A percentile compares a stretch with the other conserved stretches of the same genome.
These are phyloP conservation scores for Gymnopus androsaceus DNA, from an alignment of 1,284 basidiomycete species.

Conservation along the genomic window DNA sequence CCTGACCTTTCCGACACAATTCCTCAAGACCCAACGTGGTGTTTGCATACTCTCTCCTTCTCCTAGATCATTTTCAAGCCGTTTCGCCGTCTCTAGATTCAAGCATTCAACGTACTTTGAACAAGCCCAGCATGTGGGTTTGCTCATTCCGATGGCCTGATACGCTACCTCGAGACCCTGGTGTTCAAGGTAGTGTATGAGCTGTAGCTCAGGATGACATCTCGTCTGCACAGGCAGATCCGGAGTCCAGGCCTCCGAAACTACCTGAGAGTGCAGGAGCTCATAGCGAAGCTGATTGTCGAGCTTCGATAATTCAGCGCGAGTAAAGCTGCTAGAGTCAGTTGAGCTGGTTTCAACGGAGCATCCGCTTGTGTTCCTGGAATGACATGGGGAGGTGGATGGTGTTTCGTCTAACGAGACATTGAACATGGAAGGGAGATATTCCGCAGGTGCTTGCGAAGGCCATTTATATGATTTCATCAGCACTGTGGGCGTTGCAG, in stretches of 20 bases:
- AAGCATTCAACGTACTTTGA: slow-evolving; percentile 9
- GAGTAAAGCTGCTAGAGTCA: not conserved
- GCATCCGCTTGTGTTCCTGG: not conserved
- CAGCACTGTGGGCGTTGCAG: too few species aligned
- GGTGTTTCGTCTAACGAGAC: not conserved
- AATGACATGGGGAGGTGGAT: not conserved
- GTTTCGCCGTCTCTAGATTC: not conserved
- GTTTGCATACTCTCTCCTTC: not conserved
- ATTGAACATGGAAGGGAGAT: not conserved
- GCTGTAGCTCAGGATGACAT: slow-evolving; percentile 17
- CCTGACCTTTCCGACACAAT: slow-evolving; percentile 12
- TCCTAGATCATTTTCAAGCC: not conserved
- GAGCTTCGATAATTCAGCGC: not conserved
- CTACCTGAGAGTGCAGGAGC: slow-evolving; percentile 13
- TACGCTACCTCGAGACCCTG: slow-evolving; percentile 3
- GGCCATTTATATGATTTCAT: not conserved
- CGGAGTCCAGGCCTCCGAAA: slow-evolving; percentile 12
- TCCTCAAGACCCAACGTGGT: slow-evolving; percentile 10
- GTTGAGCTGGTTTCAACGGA: not conserved
- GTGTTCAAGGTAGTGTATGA: slow-evolving; percentile 14
- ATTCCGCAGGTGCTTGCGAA: not conserved
- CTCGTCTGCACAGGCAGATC: not conserved
- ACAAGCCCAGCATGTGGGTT: slow-evolving; percentile 18
- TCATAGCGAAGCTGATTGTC: slow-evolving; percentile 11
- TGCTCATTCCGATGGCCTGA: slow-evolving; percentile 14